These are phyloP conservation scores for Haplographium delicatum DNA, from an alignment of 495 filamentous ascomycete species.

Conservation along the genomic window DNA sequence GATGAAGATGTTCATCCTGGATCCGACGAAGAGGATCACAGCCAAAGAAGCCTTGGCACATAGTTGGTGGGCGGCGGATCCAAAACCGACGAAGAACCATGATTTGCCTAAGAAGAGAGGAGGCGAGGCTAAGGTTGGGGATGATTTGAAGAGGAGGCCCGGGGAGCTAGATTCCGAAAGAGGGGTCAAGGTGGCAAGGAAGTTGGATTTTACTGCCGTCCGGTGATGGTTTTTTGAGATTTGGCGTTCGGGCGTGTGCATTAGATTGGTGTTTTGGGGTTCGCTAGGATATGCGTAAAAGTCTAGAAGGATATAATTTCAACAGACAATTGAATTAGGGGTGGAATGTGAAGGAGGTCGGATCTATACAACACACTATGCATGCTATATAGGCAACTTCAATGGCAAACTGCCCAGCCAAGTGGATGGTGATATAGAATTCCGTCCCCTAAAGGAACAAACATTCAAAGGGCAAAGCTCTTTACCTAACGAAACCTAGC, in stretches of 20 bases:
- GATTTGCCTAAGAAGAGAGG: conserved; percentile 68
- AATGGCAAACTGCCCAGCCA: too few relatives aligned
- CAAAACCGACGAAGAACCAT: conserved; percentile 77
- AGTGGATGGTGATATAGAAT: too few relatives aligned
- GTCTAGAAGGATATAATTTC: too few relatives aligned
- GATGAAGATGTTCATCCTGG: conserved; percentile 76
- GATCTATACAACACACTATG: too few relatives aligned
- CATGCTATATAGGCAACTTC: too few relatives aligned
- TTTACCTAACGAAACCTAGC: too few relatives aligned
- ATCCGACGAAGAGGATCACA: conserved; percentile 77
- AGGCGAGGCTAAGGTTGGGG: conserved; percentile 70
- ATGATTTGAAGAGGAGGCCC: conserved; percentile 76
- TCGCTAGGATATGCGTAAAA: too few relatives aligned
- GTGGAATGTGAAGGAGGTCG: too few relatives aligned
- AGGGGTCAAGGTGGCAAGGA: conserved; percentile 71
- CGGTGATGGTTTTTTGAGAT: conserved; percentile 39
- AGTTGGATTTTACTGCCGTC: conserved; percentile 71
- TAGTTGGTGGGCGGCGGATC: conserved; percentile 79
- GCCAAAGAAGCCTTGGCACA: conserved; percentile 73
- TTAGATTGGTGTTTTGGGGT: background rate
- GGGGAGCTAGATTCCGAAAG: conserved; percentile 64
- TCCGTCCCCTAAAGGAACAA: too few relatives aligned
- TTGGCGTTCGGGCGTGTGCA: background rate
- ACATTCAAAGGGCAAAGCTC: too few relatives aligned
- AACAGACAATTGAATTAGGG: too few relatives aligned